Percentiles rank a stretch among this genome's conserved stretches.
phyloP scores from a whole-genome alignment of 179 eudicot species.

The Carnegiea gigantea region DNA sequence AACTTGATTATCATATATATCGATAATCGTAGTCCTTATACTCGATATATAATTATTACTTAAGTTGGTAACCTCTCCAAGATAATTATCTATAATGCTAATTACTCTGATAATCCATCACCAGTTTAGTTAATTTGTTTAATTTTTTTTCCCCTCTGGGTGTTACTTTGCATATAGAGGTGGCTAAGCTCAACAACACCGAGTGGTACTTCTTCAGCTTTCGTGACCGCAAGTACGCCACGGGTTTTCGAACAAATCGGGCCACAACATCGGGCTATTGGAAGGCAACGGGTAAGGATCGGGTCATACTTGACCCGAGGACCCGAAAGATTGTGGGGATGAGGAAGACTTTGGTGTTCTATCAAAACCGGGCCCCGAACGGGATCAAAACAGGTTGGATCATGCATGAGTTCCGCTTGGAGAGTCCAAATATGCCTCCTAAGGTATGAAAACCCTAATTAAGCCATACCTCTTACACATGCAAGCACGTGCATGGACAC shows the following conservation, averaged over 20 bases:
- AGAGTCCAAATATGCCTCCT: conserved; percentile 76
- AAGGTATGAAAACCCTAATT: conserved; percentile 41
- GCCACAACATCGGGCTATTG: conserved; percentile 69
- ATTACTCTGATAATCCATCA: no score
- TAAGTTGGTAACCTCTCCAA: no score
- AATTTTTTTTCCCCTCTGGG: no score
- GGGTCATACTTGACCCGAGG: conserved; percentile 53
- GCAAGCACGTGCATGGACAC: conserved; percentile 21
- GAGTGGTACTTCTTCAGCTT: conserved; percentile 93
- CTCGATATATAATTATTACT: no score
- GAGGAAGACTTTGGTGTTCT: conserved; percentile 84
- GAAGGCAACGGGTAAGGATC: conserved; percentile 87
- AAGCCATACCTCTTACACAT: conserved; percentile 7
- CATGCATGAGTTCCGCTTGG: conserved; percentile 86
- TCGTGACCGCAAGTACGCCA: conserved; percentile 75
- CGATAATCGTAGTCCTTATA: no score
- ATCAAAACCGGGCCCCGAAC: conserved; percentile 69
- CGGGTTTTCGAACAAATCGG: conserved; percentile 67
- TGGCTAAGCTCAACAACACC: conserved; percentile 63
- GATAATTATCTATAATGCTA: no score
- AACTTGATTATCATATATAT: no score
- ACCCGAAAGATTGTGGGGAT: conserved; percentile 55
- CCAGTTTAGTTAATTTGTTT: no score
- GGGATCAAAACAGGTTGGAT: conserved; percentile 83
- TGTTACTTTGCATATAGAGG: conserved; percentile 36